A percentile compares a stretch with the other conserved stretches of the same genome.
Evolutionary conservation across 768 basidiomycete species (phyloP).

Genomic region (Agaricus subrufescens): DNA sequence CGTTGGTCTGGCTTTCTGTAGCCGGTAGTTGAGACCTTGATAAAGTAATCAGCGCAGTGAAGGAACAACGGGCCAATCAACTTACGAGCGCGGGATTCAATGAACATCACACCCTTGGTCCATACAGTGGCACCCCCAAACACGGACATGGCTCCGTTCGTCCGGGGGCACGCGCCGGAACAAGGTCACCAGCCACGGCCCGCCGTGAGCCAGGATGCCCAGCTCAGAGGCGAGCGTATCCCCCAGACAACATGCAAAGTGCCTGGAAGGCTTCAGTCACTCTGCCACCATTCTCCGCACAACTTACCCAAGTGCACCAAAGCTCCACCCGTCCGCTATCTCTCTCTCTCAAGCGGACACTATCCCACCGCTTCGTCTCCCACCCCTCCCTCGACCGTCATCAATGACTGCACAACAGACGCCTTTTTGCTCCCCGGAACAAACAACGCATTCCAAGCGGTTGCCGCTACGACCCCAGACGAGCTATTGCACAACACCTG

Average conservation of each 20-base stretch:
- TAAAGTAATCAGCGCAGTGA: no score
- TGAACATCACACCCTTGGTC: constrained; percentile 99
- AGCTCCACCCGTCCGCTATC: constrained; percentile 49
- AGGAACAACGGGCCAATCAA: no score
- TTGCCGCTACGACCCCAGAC: constrained; percentile 52
- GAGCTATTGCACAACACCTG: constrained; percentile 85
- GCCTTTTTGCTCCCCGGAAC: no score
- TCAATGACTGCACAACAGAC: no score
- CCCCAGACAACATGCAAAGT: constrained; percentile 85
- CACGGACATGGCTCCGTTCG: constrained; percentile 77
- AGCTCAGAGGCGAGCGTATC: constrained; percentile 94
- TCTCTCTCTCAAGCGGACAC: constrained; percentile 53
- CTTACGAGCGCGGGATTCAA: constrained; percentile 79
- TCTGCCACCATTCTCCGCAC: neutral
- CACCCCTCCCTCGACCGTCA: neutral
- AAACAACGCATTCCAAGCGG: constrained; percentile 62
- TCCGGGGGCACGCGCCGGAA: constrained; percentile 74
- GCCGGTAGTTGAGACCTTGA: constrained; percentile 45
- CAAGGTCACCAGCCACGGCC: constrained; percentile 16
- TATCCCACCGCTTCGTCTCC: constrained; percentile 41
- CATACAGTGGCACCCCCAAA: constrained; percentile 76
- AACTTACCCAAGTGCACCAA: constrained; percentile 61
- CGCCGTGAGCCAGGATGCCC: constrained; percentile 45
- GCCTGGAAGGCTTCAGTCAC: constrained; percentile 36
- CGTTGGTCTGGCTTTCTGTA: constrained; percentile 57